Conservation (phyloP, 257 asterid species). For the Solanum tarapatanum region DNA sequence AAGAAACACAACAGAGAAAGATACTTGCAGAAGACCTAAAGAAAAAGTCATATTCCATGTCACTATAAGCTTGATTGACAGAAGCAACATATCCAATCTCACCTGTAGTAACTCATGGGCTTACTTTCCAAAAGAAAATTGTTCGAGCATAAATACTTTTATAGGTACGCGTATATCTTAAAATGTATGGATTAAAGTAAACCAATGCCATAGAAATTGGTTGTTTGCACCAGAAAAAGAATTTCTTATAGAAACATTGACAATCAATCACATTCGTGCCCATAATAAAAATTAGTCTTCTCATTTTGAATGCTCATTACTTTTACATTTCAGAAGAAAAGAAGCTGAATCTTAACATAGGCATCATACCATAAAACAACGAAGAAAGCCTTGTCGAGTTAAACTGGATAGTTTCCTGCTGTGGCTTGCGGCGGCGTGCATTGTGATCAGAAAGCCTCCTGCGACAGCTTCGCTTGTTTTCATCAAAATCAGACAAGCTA, state of each 20-base stretch:
- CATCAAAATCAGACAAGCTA: constrained; percentile 69
- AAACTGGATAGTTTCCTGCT: constrained; percentile 50
- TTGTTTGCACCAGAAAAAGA: not conserved
- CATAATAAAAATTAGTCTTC: not conserved
- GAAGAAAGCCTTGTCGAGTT: constrained; percentile 44
- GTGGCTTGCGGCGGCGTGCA: constrained; percentile 91
- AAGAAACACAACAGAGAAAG: not conserved
- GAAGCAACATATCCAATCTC: not conserved
- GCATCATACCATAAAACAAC: constrained; percentile 46
- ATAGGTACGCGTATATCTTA: not conserved
- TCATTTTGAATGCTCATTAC: not conserved
- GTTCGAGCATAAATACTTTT: not conserved
- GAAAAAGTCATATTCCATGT: not conserved
- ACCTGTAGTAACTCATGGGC: not conserved
- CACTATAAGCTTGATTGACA: not conserved
- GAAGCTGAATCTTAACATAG: not conserved
- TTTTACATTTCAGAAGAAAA: not conserved
- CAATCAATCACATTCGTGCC: not conserved
- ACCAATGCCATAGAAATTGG: not conserved
- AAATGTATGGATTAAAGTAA: not conserved
- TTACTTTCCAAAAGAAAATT: not conserved
- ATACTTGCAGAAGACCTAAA: not conserved
- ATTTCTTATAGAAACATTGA: not conserved
- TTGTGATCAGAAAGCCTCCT: constrained; percentile 86
- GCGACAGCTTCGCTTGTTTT: constrained; percentile 84